Evolutionary conservation across 805 yeast species (phyloP).

Genomic region (Scheffersomyces coipomensis): DNA sequence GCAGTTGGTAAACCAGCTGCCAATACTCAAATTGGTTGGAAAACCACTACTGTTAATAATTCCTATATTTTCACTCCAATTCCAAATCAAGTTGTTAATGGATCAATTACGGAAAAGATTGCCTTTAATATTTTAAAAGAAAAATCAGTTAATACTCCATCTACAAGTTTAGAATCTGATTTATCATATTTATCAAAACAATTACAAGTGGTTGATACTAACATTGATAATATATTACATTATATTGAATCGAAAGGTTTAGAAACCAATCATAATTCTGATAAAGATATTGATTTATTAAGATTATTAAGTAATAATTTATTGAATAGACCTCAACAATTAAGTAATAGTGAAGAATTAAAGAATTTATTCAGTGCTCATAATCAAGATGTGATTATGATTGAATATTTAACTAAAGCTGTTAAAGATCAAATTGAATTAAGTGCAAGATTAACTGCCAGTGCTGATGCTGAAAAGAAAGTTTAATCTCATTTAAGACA

Average conservation of each 20-base stretch:
- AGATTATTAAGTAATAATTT: slow-evolving; percentile 60
- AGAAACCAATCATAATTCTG: slow-evolving; percentile 30
- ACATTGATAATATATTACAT: slow-evolving; percentile 48
- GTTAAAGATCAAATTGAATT: slow-evolving; percentile 82
- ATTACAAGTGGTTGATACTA: slow-evolving; percentile 42
- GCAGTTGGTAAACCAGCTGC: slow-evolving; percentile 52
- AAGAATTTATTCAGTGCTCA: slow-evolving; percentile 65
- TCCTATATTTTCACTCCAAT: slow-evolving; percentile 74
- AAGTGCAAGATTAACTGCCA: slow-evolving; percentile 69
- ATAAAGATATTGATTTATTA: slow-evolving; percentile 60
- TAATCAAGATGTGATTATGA: slow-evolving; percentile 76
- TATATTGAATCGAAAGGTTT: slow-evolving; percentile 35
- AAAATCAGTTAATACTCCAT: slow-evolving; percentile 25
- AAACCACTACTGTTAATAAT: slow-evolving; percentile 25
- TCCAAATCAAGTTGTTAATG: slow-evolving; percentile 60
- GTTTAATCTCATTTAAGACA: too few species aligned
- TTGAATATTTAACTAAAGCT: slow-evolving; percentile 79
- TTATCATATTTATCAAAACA: slow-evolving; percentile 46
- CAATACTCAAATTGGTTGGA: slow-evolving; percentile 36
- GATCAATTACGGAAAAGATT: slow-evolving; percentile 51
- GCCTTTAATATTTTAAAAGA: slow-evolving; percentile 49
- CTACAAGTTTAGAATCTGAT: slow-evolving; percentile 30
- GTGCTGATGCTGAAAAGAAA: slow-evolving; percentile 21
- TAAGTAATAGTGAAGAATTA: slow-evolving; percentile 50
- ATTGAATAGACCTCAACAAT: slow-evolving; percentile 49